Evolutionary conservation across 495 filamentous ascomycete genomes (phyloP).

Genomic region (Parathielavia appendiculata): DNA sequence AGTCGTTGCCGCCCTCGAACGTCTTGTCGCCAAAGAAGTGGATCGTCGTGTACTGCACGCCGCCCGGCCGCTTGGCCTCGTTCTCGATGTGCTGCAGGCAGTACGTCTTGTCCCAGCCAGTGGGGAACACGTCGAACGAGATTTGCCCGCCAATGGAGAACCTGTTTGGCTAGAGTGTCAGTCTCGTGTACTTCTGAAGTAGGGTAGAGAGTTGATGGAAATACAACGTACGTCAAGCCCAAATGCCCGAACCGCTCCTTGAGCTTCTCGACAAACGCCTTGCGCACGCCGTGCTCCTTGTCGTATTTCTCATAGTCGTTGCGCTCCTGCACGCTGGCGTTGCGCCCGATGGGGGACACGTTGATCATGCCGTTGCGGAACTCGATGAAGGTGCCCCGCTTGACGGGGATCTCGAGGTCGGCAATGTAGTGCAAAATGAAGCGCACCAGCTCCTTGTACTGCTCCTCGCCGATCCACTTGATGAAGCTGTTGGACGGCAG

Average conservation of each 20-base stretch:
- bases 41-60: constrained; percentile 73
- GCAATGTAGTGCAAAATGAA: constrained; percentile 88
- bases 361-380: constrained; percentile 98
- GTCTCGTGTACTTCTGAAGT: not conserved
- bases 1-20: constrained; percentile 83
- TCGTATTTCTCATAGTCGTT: constrained; percentile 76
- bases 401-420: constrained; percentile 79
- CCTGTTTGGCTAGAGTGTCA: constrained; percentile 37
- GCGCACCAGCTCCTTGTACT: constrained; percentile 81
- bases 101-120: constrained; percentile 98
- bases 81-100: constrained; percentile 81
- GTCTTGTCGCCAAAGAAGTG: constrained; percentile 99
- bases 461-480: constrained; percentile 82
- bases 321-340: constrained; percentile 75
- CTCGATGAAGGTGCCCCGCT: constrained; percentile 94
- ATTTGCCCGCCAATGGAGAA: constrained; percentile 95
- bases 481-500: constrained; percentile 81
- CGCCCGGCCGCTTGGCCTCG: constrained; percentile 64
- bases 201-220: constrained; percentile 10
- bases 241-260: constrained; percentile 76
- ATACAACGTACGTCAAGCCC: constrained; percentile 68
- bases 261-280: constrained; percentile 64
- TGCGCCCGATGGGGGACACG: constrained; percentile 84
- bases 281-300: constrained; percentile 64
- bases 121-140: constrained; percentile 96